Percentiles rank a stretch among this genome's conserved stretches.
Evolutionary conservation across 2,329 filamentous ascomycete species (phyloP).

Genomic region (Xylaria sp.): DNA sequence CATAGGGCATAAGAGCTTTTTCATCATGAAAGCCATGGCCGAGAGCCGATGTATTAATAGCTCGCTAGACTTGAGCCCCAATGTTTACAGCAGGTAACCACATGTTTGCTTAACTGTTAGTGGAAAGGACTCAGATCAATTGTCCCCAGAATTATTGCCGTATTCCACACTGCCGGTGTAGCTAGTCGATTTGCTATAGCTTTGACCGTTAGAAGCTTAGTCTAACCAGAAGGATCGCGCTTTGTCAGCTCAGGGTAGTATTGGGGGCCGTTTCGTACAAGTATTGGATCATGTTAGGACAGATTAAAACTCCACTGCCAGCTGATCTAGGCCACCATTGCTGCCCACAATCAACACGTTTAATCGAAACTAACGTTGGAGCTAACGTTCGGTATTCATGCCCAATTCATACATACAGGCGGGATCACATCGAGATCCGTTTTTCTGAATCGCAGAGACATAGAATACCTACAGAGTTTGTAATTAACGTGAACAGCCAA

Average conservation of each 20-base stretch:
- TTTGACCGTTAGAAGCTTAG: constrained; percentile 4
- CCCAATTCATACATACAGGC: constrained; percentile 10
- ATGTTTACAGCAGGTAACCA: constrained; percentile 10
- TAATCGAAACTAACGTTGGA: neutral
- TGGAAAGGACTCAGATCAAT: constrained; percentile 3
- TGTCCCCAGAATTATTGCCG: neutral
- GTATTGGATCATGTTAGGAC: constrained; percentile 9
- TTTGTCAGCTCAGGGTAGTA: constrained; percentile 8
- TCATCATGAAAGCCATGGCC: constrained; percentile 6
- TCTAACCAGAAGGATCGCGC: constrained; percentile 17
- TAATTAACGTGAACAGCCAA: neutral
- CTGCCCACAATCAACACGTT: neutral
- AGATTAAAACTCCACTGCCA: constrained; percentile 20
- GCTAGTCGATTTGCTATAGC: neutral
- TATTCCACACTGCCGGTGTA: constrained; percentile 18
- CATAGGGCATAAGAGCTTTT: neutral
- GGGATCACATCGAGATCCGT: neutral
- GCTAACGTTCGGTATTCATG: constrained; percentile 2
- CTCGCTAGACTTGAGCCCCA: constrained; percentile 19
- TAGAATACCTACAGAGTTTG: neutral
- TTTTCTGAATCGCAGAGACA: neutral
- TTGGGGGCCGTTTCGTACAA: neutral
- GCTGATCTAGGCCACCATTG: neutral
- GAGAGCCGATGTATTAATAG: constrained; percentile 32
- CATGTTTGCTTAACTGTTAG: constrained; percentile 20